Base-by-base conservation (phyloP, 129 eudicot genomes). In the Chrysanthemum seticuspe region DNA sequence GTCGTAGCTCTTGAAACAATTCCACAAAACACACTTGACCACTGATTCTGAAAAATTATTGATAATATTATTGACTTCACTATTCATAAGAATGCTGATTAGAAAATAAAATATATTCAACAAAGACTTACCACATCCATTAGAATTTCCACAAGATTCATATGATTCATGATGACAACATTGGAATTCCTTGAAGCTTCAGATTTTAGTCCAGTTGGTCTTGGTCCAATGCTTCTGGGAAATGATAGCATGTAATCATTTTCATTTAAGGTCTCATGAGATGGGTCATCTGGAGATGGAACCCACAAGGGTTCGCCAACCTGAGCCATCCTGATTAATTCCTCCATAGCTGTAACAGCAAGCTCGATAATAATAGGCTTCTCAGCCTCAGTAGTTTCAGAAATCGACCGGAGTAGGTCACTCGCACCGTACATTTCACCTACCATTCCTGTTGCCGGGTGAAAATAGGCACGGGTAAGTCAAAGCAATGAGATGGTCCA, bases 311-410 rank as follows among this genome's bases (percentile, higher is more conserved):
- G 99, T 67, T 95, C 97, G 21, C 87, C 85, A 45, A 83, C 57
- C 56, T 94, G 96, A 19, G 91, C 96, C 94, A 95, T 86, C 72
- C 89, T 79, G 67, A 90, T 73, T 13, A 95, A 84, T 75, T 95
- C 99, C 76, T 95, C 99, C 97, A 95, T 90, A 48, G 99, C 97
- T 67, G 97, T 88, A 48, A 95, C 93, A 13, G 99, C 99, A 10
- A 95, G 80, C 87, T 95, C 99, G 52, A 95, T 78, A 76, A 95
- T 88, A 83, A 95, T 64, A 0, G 97, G 91, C 77, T 86, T 94
- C 44, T 94, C 97, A 1, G 89, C 90, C 60, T 90, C 97, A 1
- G 83, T 86, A 14, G 89, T 89, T 10, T 83, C 88, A 5, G 85
- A 74, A 21, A 86, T 78, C 36, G 97, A 77, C 58, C 96, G 79